phyloP scores from a whole-genome alignment of 257 asterid genomes.

The Lithospermum erythrorhizon region DNA sequence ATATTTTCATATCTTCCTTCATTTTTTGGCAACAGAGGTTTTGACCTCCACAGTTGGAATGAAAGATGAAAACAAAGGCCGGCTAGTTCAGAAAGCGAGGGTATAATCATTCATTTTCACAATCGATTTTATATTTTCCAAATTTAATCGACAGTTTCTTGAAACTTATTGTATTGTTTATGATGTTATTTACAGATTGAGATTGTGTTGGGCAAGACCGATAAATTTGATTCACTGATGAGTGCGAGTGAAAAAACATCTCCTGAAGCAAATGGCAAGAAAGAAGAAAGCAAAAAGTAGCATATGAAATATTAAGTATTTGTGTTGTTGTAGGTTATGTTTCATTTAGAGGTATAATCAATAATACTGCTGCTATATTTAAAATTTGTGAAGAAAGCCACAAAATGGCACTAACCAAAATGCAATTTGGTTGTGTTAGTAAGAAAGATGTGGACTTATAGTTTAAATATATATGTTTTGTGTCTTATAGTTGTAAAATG shows the following conservation, averaged over 20 bases:
- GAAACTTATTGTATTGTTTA: not conserved
- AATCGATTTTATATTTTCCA: no score
- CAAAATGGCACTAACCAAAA: no score
- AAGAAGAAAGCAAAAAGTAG: conserved; percentile 1
- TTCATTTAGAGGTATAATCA: no score
- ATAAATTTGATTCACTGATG: conserved; percentile 65
- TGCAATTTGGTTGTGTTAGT: no score
- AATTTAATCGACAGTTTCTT: not conserved
- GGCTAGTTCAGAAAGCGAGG: conserved; percentile 77
- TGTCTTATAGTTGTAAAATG: no score
- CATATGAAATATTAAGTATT: no score
- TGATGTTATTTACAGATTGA: conserved; percentile 43
- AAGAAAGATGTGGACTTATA: no score
- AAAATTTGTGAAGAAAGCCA: no score
- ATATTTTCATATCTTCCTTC: no score
- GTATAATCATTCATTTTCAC: conserved; percentile 13
- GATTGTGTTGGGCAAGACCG: conserved; percentile 71
- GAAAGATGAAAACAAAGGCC: conserved; percentile 74
- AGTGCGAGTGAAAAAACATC: conserved; percentile 9
- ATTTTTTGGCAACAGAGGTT: conserved; percentile 30
- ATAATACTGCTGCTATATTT: no score
- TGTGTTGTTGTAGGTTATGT: no score
- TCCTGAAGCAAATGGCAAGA: not conserved
- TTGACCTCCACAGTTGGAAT: conserved; percentile 76
- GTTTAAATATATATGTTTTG: no score